Evolutionary conservation across 495 filamentous ascomycete species (phyloP).

Genomic region (Lepraria neglecta): DNA sequence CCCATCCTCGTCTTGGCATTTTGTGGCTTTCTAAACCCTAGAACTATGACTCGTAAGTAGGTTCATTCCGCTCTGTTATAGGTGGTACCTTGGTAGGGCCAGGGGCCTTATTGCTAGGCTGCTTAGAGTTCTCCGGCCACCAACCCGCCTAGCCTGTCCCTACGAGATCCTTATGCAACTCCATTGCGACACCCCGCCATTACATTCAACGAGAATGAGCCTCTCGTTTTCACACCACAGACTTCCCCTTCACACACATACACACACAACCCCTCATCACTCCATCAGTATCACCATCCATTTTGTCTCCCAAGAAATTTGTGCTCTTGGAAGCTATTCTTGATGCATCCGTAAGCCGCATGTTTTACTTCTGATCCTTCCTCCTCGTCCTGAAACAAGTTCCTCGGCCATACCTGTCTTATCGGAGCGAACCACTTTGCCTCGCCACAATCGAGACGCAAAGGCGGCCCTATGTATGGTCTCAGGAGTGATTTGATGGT

Average conservation of each 20-base stretch:
- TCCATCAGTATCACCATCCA: neutral
- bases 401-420: conserved; percentile 13
- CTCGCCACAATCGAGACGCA: neutral
- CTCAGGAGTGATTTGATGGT: neutral
- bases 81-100: conserved; percentile 10
- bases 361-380: conserved; percentile 7
- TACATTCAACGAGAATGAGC: neutral
- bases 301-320: neutral
- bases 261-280: neutral
- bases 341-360: conserved; percentile 2
- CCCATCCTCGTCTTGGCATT: conserved; percentile 1
- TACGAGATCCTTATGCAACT: conserved; percentile 20
- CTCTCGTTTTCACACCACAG: conserved; percentile 5
- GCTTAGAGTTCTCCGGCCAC: conserved; percentile 17
- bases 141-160: conserved; percentile 9
- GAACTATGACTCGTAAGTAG: conserved; percentile 7
- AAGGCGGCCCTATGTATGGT: conserved; percentile 9
- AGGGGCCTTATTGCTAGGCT: neutral
- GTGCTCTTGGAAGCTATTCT: neutral
- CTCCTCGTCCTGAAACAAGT: conserved; percentile 13
- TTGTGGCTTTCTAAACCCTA: neutral
- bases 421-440: conserved; percentile 14
- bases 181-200: conserved; percentile 26
- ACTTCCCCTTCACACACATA: neutral
- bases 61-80: neutral